Percentiles rank a stretch among this genome's conserved stretches.
Conservation (phyloP, 2,329 filamentous ascomycete species). For the Westerdykella aurantiaca region DNA sequence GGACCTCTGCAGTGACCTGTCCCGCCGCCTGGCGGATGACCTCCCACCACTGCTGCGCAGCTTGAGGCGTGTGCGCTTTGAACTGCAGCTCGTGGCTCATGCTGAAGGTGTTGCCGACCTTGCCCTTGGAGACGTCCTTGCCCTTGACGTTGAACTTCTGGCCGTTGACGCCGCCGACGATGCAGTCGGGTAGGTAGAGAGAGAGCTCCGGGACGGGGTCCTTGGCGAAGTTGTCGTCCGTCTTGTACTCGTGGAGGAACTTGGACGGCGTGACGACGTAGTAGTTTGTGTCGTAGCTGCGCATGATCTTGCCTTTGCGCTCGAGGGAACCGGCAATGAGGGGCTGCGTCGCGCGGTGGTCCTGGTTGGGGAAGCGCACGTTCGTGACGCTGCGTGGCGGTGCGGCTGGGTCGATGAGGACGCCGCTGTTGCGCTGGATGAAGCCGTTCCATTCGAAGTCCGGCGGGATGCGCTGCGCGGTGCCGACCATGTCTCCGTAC, state of each 20-base stretch:
- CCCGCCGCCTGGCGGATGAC: slow-evolving; percentile 61
- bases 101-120: slow-evolving; percentile 72
- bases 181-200: slow-evolving; percentile 86
- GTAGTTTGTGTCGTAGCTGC: slow-evolving; percentile 73
- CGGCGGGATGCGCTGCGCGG: slow-evolving; percentile 67
- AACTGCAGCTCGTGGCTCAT: slow-evolving; percentile 76
- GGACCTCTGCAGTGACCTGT: slow-evolving; percentile 39
- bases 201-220: slow-evolving; percentile 82
- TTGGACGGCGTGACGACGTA: slow-evolving; percentile 86
- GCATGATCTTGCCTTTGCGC: slow-evolving; percentile 83
- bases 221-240: slow-evolving; percentile 66
- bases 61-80: slow-evolving; percentile 75
- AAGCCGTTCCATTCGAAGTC: slow-evolving; percentile 95
- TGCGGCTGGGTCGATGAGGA: slow-evolving; percentile 72
- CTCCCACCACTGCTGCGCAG: slow-evolving; percentile 81
- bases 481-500: slow-evolving; percentile 75
- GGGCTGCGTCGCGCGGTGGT: slow-evolving; percentile 71
- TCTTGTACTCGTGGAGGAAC: slow-evolving; percentile 94
- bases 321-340: slow-evolving; percentile 84
- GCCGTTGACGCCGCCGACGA: slow-evolving; percentile 65
- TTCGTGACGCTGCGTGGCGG: slow-evolving; percentile 67
- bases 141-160: slow-evolving; percentile 93
- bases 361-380: slow-evolving; percentile 82
- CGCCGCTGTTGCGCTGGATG: slow-evolving; percentile 60
- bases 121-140: slow-evolving; percentile 76